These are phyloP conservation scores for Ramularia collo-cygni DNA, from an alignment of 2,329 filamentous ascomycete species.

Conservation along the genomic window DNA sequence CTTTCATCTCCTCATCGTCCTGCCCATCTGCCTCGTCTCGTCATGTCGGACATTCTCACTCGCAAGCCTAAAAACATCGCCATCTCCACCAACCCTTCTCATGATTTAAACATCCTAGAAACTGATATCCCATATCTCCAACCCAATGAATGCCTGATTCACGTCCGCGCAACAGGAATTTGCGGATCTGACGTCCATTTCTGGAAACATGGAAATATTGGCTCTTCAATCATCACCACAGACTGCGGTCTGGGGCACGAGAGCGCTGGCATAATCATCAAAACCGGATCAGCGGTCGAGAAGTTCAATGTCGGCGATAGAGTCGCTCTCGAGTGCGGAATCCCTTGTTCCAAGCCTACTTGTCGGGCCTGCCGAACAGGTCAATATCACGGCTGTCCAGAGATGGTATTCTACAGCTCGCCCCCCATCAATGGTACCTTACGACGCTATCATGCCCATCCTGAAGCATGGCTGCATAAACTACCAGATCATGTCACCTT, in stretches of 20 bases:
- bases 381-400: conserved; percentile 25
- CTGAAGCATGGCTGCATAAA: conserved; percentile 27
- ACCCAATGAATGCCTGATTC: conserved; percentile 26
- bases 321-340: conserved; percentile 29
- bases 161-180: conserved; percentile 29
- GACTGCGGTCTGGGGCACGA: conserved; percentile 27
- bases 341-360: conserved; percentile 26
- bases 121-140: conserved; percentile 20
- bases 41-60: conserved; percentile 19
- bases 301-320: conserved; percentile 22
- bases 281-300: conserved; percentile 20
- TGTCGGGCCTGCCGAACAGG: conserved; percentile 27
- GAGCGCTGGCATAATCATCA: conserved; percentile 23
- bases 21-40: conserved; percentile 13
- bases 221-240: conserved; percentile 18
- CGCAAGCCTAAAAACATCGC: conserved; percentile 28
- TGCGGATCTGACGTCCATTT: conserved; percentile 30
- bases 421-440: conserved; percentile 27
- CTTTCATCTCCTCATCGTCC: conserved; percentile 4
- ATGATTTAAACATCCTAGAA: conserved; percentile 24
- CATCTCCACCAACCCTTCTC: conserved; percentile 28
- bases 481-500: conserved; percentile 35
- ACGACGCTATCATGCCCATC: conserved; percentile 27
- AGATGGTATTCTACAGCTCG: conserved; percentile 27
- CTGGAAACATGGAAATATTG: conserved; percentile 27